Evolutionary conservation across 805 yeast genomes (phyloP).

Genomic region (Barnettozyma sucrosica): DNA sequence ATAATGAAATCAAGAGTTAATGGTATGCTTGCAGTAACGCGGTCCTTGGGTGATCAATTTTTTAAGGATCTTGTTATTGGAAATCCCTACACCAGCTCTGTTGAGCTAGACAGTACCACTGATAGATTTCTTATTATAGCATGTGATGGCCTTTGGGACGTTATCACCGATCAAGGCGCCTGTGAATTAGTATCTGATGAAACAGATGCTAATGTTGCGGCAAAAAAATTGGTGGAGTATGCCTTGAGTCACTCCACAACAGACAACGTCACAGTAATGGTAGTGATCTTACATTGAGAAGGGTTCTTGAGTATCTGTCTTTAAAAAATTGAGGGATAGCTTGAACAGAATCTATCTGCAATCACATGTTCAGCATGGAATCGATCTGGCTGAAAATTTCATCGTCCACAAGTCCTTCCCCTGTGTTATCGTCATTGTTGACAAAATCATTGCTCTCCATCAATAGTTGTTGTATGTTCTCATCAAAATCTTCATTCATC

Average conservation of each 20-base stretch:
- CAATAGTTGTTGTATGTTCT: constrained; percentile 20
- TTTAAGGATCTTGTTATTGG: constrained; percentile 88
- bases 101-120: constrained; percentile 49
- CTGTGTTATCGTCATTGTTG: constrained; percentile 6
- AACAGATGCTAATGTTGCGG: constrained; percentile 57
- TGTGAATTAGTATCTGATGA: constrained; percentile 59
- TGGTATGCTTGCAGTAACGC: constrained; percentile 90
- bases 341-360: constrained; percentile 3
- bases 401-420: neutral
- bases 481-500: constrained; percentile 21
- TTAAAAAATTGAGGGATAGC: neutral
- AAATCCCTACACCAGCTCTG: constrained; percentile 86
- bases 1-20: constrained; percentile 88
- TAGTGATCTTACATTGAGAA: constrained; percentile 38
- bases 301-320: constrained; percentile 16
- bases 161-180: constrained; percentile 77
- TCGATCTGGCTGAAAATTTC: constrained; percentile 4
- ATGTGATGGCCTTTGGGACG: constrained; percentile 98
- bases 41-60: constrained; percentile 91
- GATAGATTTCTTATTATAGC: constrained; percentile 86
- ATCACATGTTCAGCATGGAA: constrained; percentile 2
- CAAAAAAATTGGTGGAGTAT: constrained; percentile 56
- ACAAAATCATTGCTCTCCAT: constrained; percentile 16
- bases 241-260: constrained; percentile 80
- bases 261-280: constrained; percentile 93